Evolutionary conservation across 768 basidiomycete species (phyloP), one percentile per base, ranked within the genome.

Genomic region (Pleurotus platypus): DNA sequence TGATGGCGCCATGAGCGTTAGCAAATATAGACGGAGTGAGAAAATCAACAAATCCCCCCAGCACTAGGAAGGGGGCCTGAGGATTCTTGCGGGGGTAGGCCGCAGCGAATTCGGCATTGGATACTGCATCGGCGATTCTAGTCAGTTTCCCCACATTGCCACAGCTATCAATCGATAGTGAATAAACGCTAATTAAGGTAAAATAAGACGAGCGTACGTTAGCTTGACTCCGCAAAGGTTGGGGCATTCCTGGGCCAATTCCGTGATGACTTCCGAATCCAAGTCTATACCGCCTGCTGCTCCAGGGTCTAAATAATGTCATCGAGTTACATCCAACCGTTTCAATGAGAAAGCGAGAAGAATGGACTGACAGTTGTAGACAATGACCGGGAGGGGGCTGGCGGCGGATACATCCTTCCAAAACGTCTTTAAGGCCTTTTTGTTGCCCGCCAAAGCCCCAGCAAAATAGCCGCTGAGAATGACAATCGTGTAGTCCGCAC

Each of bases 141-240:
- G 91, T 90, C 63, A 95, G 78, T 72, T 95, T 95, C 49, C 94
- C 94, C 60, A 97, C 91, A 65, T 90, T 92, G 26, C 90, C 93
- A 65, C 94, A 96, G 43, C 90, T 92, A 62, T 58, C 22, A 40
- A 15, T 22, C 39, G 30, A 35, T 9, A 3, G 8, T 35, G 30
- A 35, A 35, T 35, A 35, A 35, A 11, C 30, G 30, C 8, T 9
- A 35, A 35, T 35, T 35, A 0, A 9, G 30, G 8, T 35, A 3
- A 46, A 35, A 27, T 51, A 49, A 54, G 16, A 50, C 12, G 26
- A 20, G 79, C 88, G 45, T 71, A 90, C 84, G 94, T 96, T 58
- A 96, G 81, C 72, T 98, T 98, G 60, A 94, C 86, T 18, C 94
- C 94, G 62, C 78, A 84, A 39, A 90, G 76, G 69, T 95, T 95